Evolutionary conservation across 352 stramenopile species (phyloP).

Genomic region (Globisporangium paddicum): DNA sequence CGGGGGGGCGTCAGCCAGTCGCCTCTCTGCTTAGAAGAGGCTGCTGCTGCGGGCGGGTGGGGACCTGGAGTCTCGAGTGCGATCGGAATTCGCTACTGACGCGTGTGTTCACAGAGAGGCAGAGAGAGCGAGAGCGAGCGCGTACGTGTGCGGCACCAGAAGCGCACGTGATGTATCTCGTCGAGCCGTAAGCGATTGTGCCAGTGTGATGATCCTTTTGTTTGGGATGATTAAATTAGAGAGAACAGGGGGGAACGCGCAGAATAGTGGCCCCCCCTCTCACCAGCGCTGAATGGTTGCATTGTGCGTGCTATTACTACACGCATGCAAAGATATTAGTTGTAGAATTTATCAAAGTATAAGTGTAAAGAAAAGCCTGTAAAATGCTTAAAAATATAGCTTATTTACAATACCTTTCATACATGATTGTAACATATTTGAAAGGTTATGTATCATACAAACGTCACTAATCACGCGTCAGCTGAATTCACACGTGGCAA

Average conservation of each 20-base stretch:
- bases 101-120: not conserved
- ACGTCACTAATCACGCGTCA: no score
- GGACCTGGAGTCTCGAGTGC: not conserved
- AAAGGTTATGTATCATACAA: no score
- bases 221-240: not conserved
- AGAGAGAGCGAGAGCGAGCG: no score
- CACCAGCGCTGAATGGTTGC: not conserved
- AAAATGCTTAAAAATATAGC: no score
- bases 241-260: not conserved
- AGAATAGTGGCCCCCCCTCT: not conserved
- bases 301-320: no score
- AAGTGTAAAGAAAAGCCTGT: no score
- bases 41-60: not conserved
- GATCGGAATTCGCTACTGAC: not conserved
- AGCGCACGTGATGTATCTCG: no score
- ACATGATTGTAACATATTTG: no score
- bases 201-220: not conserved
- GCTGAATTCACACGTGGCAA: not conserved
- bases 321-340: no score
- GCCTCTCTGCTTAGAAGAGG: not conserved
- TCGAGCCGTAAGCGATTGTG: constrained; percentile 1
- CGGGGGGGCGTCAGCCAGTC: not conserved
- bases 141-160: no score
- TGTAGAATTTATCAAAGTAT: no score
- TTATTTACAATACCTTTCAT: no score